Base-by-base conservation (phyloP, 495 filamentous ascomycete genomes). In the Symbiotaphrina buchneri region DNA sequence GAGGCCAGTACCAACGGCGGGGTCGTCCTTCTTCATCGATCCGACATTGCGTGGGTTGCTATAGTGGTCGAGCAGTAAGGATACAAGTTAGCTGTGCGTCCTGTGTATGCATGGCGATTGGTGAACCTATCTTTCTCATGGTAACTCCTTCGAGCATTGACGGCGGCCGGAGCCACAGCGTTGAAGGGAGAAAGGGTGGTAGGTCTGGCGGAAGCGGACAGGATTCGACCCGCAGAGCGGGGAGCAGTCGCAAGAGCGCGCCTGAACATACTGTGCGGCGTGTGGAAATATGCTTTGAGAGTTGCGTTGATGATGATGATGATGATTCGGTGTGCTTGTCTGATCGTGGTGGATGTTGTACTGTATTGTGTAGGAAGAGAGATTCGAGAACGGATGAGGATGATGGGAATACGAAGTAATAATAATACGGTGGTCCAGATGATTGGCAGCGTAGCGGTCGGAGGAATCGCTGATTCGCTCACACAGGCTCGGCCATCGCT, bases 1-100 rank as follows among this genome's bases (percentile, higher is more conserved):
- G 27, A 99, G 73, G 4, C 90, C 90, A 4, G 90, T 94, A 37
- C 87, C 90, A n/a, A 99, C 84, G 35, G 87, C 78, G 27, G 54
- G 49, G 43, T 85, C 79, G 32, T 66, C 69, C 58, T 91, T 91
- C 44, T 71, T 56, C 63, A 99, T 72, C 29, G 79, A 83, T 21
- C 90, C 90, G 38, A 95, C 87, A 52, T 95, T 94, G 27, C 85
- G 76, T 25, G 85, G 85, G 40, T 70, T 71, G 46, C 68, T 76
- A 59, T 95, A 95, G 61, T 95, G 87, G 47, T 95, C 85, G 32
- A 95, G 65, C 41, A 95, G 44, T 71, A 41, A 21, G 39, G 26
- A 31, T 27, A 36, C 17, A 25, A 29, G 55, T 54, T 44, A 57
- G 52, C 45, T 43, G 33, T 25, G 34, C 26, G 36, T 41, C 32